Evolutionary conservation across 371 early-diverging fungal species (phyloP).

Genomic region (Mortierella sp.): DNA sequence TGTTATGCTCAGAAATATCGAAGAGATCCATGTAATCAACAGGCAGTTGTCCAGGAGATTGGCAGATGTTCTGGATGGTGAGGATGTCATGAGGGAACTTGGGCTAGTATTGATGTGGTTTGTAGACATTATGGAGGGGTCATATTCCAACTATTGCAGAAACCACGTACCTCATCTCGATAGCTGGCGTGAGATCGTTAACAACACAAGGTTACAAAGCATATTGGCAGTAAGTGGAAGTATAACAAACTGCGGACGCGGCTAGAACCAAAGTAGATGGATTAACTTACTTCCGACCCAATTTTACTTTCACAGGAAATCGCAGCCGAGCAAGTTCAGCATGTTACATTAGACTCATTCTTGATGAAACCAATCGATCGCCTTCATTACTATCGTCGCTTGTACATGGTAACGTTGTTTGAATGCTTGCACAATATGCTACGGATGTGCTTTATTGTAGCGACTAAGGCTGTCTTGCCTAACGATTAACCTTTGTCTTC

Average conservation of each 20-base stretch:
- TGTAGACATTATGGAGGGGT: conserved; percentile 45
- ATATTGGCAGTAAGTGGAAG: conserved; percentile 40
- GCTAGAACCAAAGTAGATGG: background rate
- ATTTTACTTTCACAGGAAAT: conserved; percentile 30
- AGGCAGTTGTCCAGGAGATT: conserved; percentile 48
- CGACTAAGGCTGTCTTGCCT: too few relatives aligned
- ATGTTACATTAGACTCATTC: conserved; percentile 52
- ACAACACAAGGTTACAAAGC: conserved; percentile 45
- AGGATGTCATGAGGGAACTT: conserved; percentile 32
- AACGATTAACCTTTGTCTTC: background rate
- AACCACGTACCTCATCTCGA: conserved; percentile 54
- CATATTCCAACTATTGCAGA: conserved; percentile 53
- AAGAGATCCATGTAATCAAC: conserved; percentile 49
- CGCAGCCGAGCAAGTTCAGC: conserved; percentile 53
- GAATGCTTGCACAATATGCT: background rate
- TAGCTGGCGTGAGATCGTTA: conserved; percentile 52
- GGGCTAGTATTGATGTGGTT: conserved; percentile 46
- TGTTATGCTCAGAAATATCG: conserved; percentile 46
- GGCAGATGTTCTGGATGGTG: conserved; percentile 28
- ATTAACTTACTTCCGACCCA: background rate
- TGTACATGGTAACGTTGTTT: conserved; percentile 42
- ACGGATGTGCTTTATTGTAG: background rate
- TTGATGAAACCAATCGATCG: conserved; percentile 57
- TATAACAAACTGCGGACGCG: conserved; percentile 1
- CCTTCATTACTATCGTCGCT: conserved; percentile 48